Base-by-base conservation (phyloP, 169 alveolate genomes). In the Plasmodium ovale region DNA sequence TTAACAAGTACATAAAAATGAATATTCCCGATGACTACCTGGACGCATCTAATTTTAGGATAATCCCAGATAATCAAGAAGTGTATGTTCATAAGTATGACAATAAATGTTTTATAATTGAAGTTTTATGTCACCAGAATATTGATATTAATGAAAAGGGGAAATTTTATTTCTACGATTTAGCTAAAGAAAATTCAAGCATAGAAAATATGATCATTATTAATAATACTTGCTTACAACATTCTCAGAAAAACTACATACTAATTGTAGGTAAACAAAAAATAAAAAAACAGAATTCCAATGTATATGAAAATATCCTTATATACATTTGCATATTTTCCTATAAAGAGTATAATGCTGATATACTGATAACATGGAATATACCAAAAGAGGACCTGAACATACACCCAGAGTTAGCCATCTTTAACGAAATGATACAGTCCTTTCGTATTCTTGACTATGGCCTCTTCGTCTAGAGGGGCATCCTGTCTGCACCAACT, bases 41-140 rank as follows among this genome's bases (percentile, higher is more conserved):
- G 25, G 90, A 82, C 16, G 82, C 58, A 3, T 82, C 90, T 0
- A 56, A 33, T 23, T 62, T 47, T 35, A 65, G 90, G 33, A 21
- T 49, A 64, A 82, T 82, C 14, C 90, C 90, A 37, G 90, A 82
- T 59, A 82, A 82, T 42, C 90, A 82, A 82, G 90, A 82, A 67
- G 90, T 82, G 14, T 82, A 82, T 27, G 90, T 54, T 25, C 90
- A 82, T 14, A 67, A 82, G 56, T 33, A n/a, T 39, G 71, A 82
- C 12, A 69, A 82, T 42, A 82, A 54, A 65, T 82, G 82, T 51
- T 6, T 82, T 1, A 65, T 82, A 19, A 82, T 82, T 19, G 90
- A 82, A 82, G 19, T 82, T 7, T 21, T 82, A 39, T 67, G 82
- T 25, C 53, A 65, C 31, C 58, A 62, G 49, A 37, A 47, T 82